These are phyloP conservation scores for Leucosporidium creatinivorum DNA, from an alignment of 768 basidiomycete species.

Conservation along the genomic window DNA sequence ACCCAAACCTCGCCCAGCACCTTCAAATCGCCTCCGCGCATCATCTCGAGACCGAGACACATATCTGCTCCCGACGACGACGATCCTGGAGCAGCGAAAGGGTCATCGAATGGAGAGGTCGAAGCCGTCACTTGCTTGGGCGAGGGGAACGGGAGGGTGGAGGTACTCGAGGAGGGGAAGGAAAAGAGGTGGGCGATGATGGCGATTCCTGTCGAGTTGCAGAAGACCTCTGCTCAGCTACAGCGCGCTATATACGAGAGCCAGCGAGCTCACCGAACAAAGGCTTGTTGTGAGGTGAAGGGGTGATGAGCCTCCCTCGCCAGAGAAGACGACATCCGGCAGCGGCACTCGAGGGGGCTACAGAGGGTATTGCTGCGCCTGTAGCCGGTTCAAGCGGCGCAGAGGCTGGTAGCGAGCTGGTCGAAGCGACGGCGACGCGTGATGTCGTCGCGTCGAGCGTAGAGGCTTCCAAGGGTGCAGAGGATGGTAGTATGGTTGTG, in stretches of 20 bases:
- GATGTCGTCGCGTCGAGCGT: not conserved
- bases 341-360: not conserved
- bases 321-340: not conserved
- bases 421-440: not conserved
- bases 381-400: not conserved
- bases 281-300: not conserved
- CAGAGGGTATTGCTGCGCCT: not conserved
- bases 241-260: not conserved
- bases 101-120: slow-evolving; percentile 30
- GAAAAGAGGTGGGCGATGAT: slow-evolving; percentile 31
- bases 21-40: slow-evolving; percentile 8
- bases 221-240: too few species aligned
- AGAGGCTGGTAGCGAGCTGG: not conserved
- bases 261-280: not conserved
- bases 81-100: slow-evolving; percentile 24
- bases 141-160: not conserved
- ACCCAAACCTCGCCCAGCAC: not conserved
- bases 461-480: not conserved
- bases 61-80: slow-evolving; percentile 25
- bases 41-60: slow-evolving; percentile 32
- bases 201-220: slow-evolving; percentile 10
- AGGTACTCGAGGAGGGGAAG: slow-evolving; percentile 3
- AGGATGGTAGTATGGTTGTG: not conserved
- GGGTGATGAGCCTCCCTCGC: not conserved
- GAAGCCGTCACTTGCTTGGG: not conserved